Base-by-base conservation (phyloP, 257 asterid genomes). In the Solanum rostratum region DNA sequence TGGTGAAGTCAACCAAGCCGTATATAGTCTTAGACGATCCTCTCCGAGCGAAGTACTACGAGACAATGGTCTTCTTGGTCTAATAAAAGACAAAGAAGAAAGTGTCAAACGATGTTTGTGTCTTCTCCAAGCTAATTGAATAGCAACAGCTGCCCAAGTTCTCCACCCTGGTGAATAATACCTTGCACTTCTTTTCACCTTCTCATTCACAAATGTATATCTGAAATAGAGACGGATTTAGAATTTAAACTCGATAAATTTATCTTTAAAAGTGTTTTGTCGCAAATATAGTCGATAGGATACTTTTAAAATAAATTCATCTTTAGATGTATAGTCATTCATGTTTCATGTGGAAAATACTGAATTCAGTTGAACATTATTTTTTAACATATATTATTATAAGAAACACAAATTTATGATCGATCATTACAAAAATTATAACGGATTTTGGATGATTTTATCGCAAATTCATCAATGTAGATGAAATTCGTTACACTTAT, bases 21-120 rank as follows among this genome's bases (percentile, higher is more conserved):
- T 87, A 57, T 97, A 97, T 43, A 97, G 95, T 90, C 94, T 93
- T 45, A 95, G 86, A 84, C 97, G 88, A 45, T 95, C 98, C 60
- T 95, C 99, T 53, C 96, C 95, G 29, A 94, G 88, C 7, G 99
- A 96, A 33, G 98, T 91, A 87, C 90, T 88, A 81, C 98, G 88
- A 66, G 99, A 93, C 81, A 94, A 50, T 1, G 99, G 99, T 60
- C 98, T 86, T 50, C 99, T 81, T 1, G 98, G 99, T 84, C 98
- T 83, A 10, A 97, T 95, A 83, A 95, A 95, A 3, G 98, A 95
- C 73, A 97, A 79, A 4, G 97, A 97, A 0, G 97, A 90, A 8
- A 95, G 92, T 1, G 98, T 94, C 41, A 94, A 76, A 8, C 98
- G 93, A 52, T 95, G 98, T 18, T 22, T 74, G 27, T 86, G 84